Conservation (phyloP, 306 rosid genomes). For the Casuarina cunninghamiana region DNA sequence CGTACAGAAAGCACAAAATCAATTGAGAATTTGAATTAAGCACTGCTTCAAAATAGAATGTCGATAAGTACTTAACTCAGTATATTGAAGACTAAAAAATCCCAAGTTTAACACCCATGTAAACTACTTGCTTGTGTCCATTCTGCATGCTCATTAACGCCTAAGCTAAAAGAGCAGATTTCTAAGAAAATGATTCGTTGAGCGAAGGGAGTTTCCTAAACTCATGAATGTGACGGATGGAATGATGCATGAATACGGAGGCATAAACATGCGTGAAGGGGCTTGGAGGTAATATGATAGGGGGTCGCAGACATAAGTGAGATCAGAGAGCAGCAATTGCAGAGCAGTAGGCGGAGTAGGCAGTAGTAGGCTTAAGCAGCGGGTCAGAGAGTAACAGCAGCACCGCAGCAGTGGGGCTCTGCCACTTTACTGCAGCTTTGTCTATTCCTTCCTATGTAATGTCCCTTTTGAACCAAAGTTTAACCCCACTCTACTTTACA, state of each 20-base stretch:
- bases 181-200: no score
- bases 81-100: no score
- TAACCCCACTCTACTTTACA: constrained; percentile 30
- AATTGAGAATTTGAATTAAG: neutral
- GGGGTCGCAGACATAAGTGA: constrained; percentile 15
- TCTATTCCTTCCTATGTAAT: constrained; percentile 56
- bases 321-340: constrained; percentile 21
- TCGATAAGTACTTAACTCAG: no score
- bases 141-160: no score
- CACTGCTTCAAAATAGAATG: no score
- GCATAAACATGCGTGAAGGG: neutral
- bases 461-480: constrained; percentile 62
- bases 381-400: constrained; percentile 39
- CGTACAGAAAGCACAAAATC: neutral
- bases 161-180: no score
- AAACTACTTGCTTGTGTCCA: no score
- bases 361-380: constrained; percentile 17
- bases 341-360: constrained; percentile 19
- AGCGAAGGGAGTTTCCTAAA: no score
- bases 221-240: neutral
- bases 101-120: no score
- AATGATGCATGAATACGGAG: neutral
- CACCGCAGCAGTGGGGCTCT: constrained; percentile 50
- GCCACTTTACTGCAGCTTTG: constrained; percentile 55
- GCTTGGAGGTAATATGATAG: neutral